Evolutionary conservation across 2,329 filamentous ascomycete species (phyloP).

Genomic region (Nemania sp.): DNA sequence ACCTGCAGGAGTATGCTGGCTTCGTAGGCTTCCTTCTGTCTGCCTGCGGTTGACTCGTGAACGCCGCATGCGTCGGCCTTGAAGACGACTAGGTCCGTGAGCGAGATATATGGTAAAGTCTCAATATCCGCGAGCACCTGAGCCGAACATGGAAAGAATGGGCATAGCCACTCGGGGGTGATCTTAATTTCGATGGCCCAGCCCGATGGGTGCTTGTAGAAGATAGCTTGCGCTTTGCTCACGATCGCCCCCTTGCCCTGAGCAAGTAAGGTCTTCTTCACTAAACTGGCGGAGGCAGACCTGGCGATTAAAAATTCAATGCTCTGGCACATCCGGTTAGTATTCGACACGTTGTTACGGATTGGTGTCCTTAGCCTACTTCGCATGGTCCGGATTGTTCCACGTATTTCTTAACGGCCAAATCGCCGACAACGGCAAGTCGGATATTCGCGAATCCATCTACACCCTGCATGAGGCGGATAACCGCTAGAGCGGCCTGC

Average conservation of each 20-base stretch:
- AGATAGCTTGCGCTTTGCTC: slow-evolving; percentile 23
- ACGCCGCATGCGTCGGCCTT: slow-evolving; percentile 28
- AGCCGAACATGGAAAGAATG: slow-evolving; percentile 23
- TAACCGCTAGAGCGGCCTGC: slow-evolving; percentile 21
- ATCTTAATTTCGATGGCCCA: slow-evolving; percentile 27
- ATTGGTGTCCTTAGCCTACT: slow-evolving; percentile 13
- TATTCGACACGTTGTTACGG: neutral
- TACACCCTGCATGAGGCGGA: slow-evolving; percentile 25
- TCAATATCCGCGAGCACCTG: slow-evolving; percentile 14
- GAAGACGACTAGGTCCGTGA: slow-evolving; percentile 28
- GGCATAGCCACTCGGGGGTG: slow-evolving; percentile 29
- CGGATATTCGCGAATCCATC: slow-evolving; percentile 23
- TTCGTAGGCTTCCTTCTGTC: slow-evolving; percentile 19
- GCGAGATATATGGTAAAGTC: slow-evolving; percentile 24
- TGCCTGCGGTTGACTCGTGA: slow-evolving; percentile 24
- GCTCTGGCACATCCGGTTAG: slow-evolving; percentile 16
- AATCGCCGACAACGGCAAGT: slow-evolving; percentile 25
- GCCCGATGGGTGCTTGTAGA: slow-evolving; percentile 24
- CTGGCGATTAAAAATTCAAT: slow-evolving; percentile 27
- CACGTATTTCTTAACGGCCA: slow-evolving; percentile 27
- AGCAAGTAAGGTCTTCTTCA: slow-evolving; percentile 26
- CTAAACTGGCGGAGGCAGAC: slow-evolving; percentile 23
- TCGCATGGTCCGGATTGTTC: slow-evolving; percentile 14
- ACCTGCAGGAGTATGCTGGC: slow-evolving; percentile 24
- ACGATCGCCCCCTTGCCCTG: slow-evolving; percentile 18